Conservation (phyloP, 345 rosid genomes). For the Physaria fendleri region DNA sequence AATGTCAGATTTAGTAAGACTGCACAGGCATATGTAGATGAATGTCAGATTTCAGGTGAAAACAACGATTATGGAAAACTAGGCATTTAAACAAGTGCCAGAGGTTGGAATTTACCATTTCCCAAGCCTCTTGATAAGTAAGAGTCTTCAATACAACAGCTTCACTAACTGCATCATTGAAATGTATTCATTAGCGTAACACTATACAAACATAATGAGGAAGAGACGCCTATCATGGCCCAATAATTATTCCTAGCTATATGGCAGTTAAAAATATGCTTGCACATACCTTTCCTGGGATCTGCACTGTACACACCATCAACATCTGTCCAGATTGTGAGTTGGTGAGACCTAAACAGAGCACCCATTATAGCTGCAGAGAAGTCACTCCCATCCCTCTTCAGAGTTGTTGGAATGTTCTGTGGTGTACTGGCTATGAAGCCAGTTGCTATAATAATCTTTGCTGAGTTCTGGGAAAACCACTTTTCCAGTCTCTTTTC, state of each 20-base stretch:
- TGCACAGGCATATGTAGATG: constrained; percentile 35
- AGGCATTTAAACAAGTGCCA: constrained; percentile 13
- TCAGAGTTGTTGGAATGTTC: constrained; percentile 91
- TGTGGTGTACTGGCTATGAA: constrained; percentile 94
- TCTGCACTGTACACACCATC: constrained; percentile 97
- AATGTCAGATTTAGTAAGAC: constrained; percentile 65
- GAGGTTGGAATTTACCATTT: constrained; percentile 58
- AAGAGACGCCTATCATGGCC: neutral
- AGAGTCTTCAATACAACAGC: constrained; percentile 76
- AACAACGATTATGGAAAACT: neutral
- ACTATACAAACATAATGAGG: neutral
- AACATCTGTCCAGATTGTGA: constrained; percentile 98
- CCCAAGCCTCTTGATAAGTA: constrained; percentile 99
- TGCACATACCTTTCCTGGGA: constrained; percentile 82
- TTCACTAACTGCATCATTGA: constrained; percentile 78
- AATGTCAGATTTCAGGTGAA: constrained; percentile 11
- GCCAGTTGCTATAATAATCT: constrained; percentile 78
- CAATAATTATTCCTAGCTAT: neutral
- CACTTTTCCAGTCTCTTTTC: constrained; percentile 74
- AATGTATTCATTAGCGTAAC: constrained; percentile 4
- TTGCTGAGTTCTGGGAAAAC: constrained; percentile 58
- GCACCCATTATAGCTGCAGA: constrained; percentile 98
- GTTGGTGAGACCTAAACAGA: constrained; percentile 65
- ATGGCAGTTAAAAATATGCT: neutral
- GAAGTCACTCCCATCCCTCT: constrained; percentile 99